Conservation (phyloP, 306 rosid species). For the Vigna angularis region DNA sequence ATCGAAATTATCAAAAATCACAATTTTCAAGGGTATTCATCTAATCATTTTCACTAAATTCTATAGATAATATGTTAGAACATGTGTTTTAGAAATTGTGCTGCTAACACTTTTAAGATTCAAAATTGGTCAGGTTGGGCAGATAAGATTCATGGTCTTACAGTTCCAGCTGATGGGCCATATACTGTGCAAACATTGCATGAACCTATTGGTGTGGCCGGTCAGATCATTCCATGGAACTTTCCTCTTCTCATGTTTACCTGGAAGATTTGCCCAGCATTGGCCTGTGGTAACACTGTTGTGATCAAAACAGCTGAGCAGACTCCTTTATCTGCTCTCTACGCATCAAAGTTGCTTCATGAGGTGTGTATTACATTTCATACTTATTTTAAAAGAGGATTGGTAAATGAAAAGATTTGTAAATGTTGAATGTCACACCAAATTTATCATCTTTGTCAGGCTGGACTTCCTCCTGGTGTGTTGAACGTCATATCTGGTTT, state of each 20-base stretch:
- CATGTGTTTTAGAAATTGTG: neutral
- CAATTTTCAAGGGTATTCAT: neutral
- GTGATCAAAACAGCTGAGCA: slow-evolving; percentile 88
- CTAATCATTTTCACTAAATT: neutral
- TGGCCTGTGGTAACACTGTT: slow-evolving; percentile 56
- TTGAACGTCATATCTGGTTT: slow-evolving; percentile 75
- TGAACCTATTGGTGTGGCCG: slow-evolving; percentile 23
- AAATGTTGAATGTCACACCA: neutral
- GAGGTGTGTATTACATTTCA: slow-evolving; percentile 55
- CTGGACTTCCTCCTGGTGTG: slow-evolving; percentile 83
- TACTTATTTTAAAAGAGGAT: neutral
- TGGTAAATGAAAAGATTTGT: neutral
- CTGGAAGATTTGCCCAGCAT: slow-evolving; percentile 34
- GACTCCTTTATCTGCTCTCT: slow-evolving; percentile 79
- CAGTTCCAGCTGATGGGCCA: slow-evolving; percentile 27
- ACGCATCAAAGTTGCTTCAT: slow-evolving; percentile 62
- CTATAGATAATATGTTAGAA: neutral
- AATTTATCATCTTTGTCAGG: slow-evolving; percentile 53
- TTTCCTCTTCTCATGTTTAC: slow-evolving; percentile 28
- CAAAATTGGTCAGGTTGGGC: slow-evolving; percentile 38
- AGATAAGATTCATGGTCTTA: slow-evolving; percentile 31
- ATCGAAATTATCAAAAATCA: neutral
- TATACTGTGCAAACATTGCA: slow-evolving; percentile 15
- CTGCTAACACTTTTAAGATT: neutral
- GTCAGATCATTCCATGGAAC: slow-evolving; percentile 35